Evolutionary conservation across 345 rosid genomes (phyloP).

Genomic region (Eucalyptus curtisii): DNA sequence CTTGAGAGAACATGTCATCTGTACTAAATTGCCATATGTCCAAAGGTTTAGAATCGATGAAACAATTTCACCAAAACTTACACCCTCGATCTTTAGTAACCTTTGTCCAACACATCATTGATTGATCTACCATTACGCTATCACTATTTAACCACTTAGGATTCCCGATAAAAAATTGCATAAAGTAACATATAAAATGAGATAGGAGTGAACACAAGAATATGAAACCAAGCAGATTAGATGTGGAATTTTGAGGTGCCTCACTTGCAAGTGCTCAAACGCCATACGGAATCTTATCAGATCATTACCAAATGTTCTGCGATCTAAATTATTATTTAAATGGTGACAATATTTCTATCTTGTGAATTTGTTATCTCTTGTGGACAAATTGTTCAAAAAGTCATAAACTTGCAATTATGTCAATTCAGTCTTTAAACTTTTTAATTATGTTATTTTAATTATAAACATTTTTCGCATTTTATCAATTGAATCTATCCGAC

Average conservation of each 20-base stretch:
- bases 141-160: background rate
- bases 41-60: too few species aligned
- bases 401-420: too few species aligned
- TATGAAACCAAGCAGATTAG: background rate
- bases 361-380: background rate
- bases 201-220: background rate
- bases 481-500: rapidly evolving
- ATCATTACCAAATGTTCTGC: background rate
- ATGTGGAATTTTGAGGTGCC: background rate
- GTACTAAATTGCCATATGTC: background rate
- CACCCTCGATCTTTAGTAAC: background rate
- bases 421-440: too few species aligned
- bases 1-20: background rate
- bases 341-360: background rate
- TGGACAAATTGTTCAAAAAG: background rate
- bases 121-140: background rate
- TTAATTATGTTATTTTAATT: too few species aligned
- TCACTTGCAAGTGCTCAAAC: background rate
- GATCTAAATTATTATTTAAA: background rate
- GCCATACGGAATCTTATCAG: background rate
- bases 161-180: background rate
- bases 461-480: rapidly evolving
- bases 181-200: background rate
- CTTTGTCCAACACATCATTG: background rate
- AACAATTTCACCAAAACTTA: background rate